These are phyloP conservation scores for Phytophthora melonis DNA, from an alignment of 352 stramenopile genomes.

Conservation along the genomic window DNA sequence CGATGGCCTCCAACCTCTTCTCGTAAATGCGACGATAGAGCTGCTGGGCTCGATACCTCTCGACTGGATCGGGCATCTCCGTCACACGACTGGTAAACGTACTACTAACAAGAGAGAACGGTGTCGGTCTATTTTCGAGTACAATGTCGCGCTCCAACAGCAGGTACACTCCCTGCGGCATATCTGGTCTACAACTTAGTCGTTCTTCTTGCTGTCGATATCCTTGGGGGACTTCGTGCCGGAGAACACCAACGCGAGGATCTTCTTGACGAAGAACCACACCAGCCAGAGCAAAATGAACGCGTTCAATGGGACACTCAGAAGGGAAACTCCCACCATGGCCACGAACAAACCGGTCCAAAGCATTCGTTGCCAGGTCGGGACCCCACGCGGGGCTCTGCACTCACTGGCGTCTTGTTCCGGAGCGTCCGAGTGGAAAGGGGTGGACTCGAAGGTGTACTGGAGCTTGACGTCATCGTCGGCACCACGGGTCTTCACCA, in stretches of 20 bases:
- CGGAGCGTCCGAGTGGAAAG: slow-evolving; percentile 50
- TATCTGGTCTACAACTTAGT: slow-evolving; percentile 31
- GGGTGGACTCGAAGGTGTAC: slow-evolving; percentile 61
- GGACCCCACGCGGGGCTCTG: slow-evolving; percentile 52
- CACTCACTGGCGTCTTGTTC: slow-evolving; percentile 58
- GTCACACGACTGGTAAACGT: not conserved
- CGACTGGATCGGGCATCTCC: slow-evolving; percentile 56
- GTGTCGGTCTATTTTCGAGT: slow-evolving; percentile 42
- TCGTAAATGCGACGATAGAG: slow-evolving; percentile 67
- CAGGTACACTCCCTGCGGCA: not conserved
- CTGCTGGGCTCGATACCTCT: slow-evolving; percentile 58
- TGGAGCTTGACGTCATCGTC: slow-evolving; percentile 79
- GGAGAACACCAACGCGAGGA: slow-evolving; percentile 25
- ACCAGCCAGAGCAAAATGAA: slow-evolving; percentile 69
- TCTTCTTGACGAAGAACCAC: slow-evolving; percentile 66
- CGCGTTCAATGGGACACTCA: slow-evolving; percentile 62
- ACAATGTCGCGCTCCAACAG: not conserved
- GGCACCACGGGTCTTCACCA: slow-evolving; percentile 62
- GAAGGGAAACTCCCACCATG: slow-evolving; percentile 49
- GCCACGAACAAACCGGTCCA: slow-evolving; percentile 54
- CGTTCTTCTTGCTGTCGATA: slow-evolving; percentile 41
- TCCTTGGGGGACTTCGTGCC: slow-evolving; percentile 11
- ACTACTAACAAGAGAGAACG: not conserved
- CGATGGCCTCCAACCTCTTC: slow-evolving; percentile 56
- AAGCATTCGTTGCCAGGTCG: slow-evolving; percentile 41